A percentile compares a stretch with the other conserved stretches of the same genome.
phyloP scores from a whole-genome alignment of 208 protist species.

The Perkinsela sp. region DNA sequence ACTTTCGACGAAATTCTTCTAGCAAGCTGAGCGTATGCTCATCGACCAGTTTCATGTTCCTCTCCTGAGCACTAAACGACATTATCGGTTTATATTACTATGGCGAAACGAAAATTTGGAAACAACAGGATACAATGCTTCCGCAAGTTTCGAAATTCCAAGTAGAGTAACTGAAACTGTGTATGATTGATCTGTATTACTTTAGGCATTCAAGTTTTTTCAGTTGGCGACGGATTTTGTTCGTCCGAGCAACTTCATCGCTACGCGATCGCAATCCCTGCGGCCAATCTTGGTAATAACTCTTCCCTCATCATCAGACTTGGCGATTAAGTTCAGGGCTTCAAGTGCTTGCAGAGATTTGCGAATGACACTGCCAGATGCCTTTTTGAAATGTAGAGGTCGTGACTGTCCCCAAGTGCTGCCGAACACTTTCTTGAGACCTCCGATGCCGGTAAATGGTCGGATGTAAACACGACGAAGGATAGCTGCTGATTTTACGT shows the following conservation, averaged over 20 bases:
- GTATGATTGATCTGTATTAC: too few relatives aligned
- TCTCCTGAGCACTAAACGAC: too few relatives aligned
- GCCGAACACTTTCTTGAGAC: constrained; percentile 70
- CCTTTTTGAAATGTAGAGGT: constrained; percentile 48
- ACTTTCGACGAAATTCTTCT: too few relatives aligned
- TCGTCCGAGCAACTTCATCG: constrained; percentile 32
- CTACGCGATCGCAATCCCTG: constrained; percentile 76
- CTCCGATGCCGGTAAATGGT: constrained; percentile 68
- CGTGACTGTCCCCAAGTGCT: constrained; percentile 57
- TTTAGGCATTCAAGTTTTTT: too few relatives aligned
- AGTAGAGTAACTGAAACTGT: too few relatives aligned
- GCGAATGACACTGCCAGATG: constrained; percentile 60
- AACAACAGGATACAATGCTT: too few relatives aligned
- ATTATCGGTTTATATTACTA: too few relatives aligned
- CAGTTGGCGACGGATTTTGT: neutral
- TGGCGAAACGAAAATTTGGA: too few relatives aligned
- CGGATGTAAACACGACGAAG: constrained; percentile 84
- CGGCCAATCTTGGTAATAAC: constrained; percentile 68
- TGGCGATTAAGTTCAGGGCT: constrained; percentile 65
- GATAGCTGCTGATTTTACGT: constrained; percentile 78
- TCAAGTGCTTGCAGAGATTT: constrained; percentile 74
- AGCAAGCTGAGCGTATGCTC: too few relatives aligned
- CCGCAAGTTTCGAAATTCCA: too few relatives aligned
- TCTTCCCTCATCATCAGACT: constrained; percentile 40
- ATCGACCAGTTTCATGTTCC: too few relatives aligned